Percentiles rank a stretch among this genome's conserved stretches.
These are phyloP conservation scores for Berkeleyomyces rouxiae DNA, from an alignment of 2,329 filamentous ascomycete genomes.

Conservation along the genomic window DNA sequence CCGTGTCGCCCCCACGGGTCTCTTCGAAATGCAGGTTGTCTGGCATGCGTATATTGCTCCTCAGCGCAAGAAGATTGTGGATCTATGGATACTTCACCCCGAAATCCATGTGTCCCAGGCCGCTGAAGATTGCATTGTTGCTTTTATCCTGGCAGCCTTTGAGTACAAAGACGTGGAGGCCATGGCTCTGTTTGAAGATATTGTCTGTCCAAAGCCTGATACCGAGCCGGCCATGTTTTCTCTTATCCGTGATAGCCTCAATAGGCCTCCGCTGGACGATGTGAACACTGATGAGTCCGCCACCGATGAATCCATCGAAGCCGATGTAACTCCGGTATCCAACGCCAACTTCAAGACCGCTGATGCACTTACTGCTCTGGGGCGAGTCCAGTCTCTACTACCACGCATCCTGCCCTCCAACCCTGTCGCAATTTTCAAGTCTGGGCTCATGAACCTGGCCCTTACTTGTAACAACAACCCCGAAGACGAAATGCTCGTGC, in stretches of 20 bases:
- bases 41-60: constrained; percentile 1
- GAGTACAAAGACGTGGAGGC: not conserved
- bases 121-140: constrained; percentile 1
- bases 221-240: not conserved
- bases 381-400: constrained; percentile 3
- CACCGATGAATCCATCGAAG: not conserved
- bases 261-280: not conserved
- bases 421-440: constrained; percentile 1
- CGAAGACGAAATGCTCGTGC: not conserved
- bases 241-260: not conserved
- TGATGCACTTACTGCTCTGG: not conserved
- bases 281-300: not conserved
- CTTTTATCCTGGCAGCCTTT: not conserved
- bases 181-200: not conserved
- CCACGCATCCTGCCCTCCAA: not conserved
- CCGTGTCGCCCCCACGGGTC: not conserved
- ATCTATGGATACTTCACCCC: constrained; percentile 9
- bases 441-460: constrained; percentile 1
- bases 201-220: not conserved
- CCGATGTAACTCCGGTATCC: not conserved
- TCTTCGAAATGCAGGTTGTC: constrained; percentile 2
- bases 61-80: constrained; percentile 5
- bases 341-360: not conserved
- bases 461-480: not conserved
- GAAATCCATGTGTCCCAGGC: not conserved